These are phyloP conservation scores for Fusarium aywerte DNA, from an alignment of 2,329 filamentous ascomycete genomes.

Conservation along the genomic window DNA sequence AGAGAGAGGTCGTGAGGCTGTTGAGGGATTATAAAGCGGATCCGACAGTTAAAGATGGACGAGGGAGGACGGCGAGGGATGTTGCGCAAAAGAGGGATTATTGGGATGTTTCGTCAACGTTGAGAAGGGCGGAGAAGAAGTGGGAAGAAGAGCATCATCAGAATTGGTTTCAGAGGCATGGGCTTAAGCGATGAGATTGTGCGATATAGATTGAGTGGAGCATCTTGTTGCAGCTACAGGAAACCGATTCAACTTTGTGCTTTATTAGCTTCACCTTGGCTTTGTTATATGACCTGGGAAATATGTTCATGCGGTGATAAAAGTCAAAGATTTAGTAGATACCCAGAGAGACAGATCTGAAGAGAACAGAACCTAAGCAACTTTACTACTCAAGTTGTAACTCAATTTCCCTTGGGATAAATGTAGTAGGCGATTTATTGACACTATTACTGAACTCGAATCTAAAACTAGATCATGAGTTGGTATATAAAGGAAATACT, in stretches of 20 bases:
- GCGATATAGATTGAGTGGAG: background rate
- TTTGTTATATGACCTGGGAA: no score
- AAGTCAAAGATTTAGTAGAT: no score
- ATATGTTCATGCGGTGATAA: no score
- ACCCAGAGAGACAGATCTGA: no score
- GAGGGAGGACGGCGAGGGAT: slow-evolving; percentile 46
- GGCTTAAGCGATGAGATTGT: slow-evolving; percentile 25
- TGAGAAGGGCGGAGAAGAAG: slow-evolving; percentile 50
- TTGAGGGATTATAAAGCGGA: slow-evolving; percentile 48
- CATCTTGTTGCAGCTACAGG: background rate
- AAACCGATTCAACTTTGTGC: background rate
- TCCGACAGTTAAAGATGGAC: slow-evolving; percentile 44
- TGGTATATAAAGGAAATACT: no score
- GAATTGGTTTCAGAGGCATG: slow-evolving; percentile 46
- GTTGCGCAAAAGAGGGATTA: slow-evolving; percentile 49
- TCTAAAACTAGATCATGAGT: no score
- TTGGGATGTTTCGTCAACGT: slow-evolving; percentile 49
- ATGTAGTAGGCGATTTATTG: no score
- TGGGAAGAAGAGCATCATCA: slow-evolving; percentile 50
- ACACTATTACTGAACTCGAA: no score
- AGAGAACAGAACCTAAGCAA: no score
- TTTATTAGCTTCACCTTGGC: no score
- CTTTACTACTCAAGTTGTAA: no score
- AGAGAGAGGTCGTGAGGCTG: slow-evolving; percentile 47
- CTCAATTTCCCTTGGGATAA: no score